These are phyloP conservation scores for Coniferiporia sulphurascens DNA, from an alignment of 1,284 basidiomycete genomes.

Conservation along the genomic window DNA sequence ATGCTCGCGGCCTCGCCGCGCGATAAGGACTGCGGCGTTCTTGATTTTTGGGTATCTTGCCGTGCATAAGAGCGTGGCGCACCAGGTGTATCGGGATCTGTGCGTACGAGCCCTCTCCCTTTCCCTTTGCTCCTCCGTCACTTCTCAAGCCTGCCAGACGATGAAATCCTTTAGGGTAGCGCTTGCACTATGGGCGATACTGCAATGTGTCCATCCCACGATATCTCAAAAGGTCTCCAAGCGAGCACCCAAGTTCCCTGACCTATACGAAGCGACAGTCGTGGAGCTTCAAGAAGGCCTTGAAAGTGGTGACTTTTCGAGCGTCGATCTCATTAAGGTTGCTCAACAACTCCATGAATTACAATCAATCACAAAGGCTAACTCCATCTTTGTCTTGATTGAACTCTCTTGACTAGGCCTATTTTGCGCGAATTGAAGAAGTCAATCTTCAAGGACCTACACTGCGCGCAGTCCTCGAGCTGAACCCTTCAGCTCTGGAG, in stretches of 20 bases:
- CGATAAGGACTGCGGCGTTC: background rate
- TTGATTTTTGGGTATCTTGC: background rate
- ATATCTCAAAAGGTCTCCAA: background rate
- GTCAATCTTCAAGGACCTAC: constrained; percentile 60
- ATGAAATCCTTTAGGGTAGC: background rate
- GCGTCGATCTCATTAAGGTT: constrained; percentile 64
- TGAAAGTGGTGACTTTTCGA: constrained; percentile 49
- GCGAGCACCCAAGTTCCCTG: constrained; percentile 34
- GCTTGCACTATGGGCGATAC: background rate
- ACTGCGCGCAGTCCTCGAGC: constrained; percentile 59
- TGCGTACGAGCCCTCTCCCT: background rate
- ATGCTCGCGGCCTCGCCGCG: background rate
- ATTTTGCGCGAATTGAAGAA: constrained; percentile 65
- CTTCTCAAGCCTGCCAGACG: background rate
- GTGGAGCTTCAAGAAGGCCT: constrained; percentile 51
- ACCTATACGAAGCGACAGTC: constrained; percentile 61
- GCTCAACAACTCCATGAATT: constrained; percentile 10
- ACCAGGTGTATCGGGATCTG: background rate
- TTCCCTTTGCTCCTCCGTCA: background rate
- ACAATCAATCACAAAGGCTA: background rate
- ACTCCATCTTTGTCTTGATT: background rate
- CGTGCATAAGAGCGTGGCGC: background rate
- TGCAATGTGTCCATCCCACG: background rate
- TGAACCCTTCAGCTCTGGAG: constrained; percentile 51
- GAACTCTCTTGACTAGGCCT: constrained; percentile 41